Evolutionary conservation across 139 green algal species (phyloP), one percentile per base, ranked within the genome.

Genomic region (Chlorella sp.): DNA sequence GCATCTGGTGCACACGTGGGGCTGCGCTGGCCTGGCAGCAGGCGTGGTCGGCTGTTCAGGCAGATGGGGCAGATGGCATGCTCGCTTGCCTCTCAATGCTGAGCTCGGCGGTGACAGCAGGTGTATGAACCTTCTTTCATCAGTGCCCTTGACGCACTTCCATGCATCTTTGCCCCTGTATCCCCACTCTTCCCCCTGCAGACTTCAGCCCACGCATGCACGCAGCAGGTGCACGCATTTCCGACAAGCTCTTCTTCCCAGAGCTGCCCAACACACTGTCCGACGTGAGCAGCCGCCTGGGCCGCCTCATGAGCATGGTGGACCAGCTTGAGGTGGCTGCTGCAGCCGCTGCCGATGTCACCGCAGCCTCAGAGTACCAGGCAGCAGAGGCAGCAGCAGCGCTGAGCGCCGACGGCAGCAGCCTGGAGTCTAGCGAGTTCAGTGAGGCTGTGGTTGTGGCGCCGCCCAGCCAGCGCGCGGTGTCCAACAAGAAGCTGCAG

Each of bases 201-300:
- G 83, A 87, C 9, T 11, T n/a, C 66, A 66, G 18, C 66, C 39
- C 83, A 12, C 42, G 42, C 68, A 39, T 64, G 14, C 71, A 39
- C 9, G 69, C 60, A 12, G 85, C 60, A 12, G 85, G 85, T 5
- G 14, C 86, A 1, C 24, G 34, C 61, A 96, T 96, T 77, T 89
- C 95, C 48, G 93, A 96, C 84, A 92, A 92, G 26, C 79, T 92
- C 26, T 96, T 96, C 87, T 97, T 97, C 90, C 93, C 94, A 0
- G 91, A 94, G 57, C 90, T 97, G 78, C 91, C 91, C 3, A 68
- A 89, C 14, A 69, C 95, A 88, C 85, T 96, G n/a, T 3, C 42
- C 7, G 78, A 90, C 0, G 91, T 93, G n/a, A 86, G 85, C 39
- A 81, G 94, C 36, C 81, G 88, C 12, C 91, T 95, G 48, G 89